Evolutionary conservation across 2,329 filamentous ascomycete genomes (phyloP).

Genomic region (Cercospora zeina): DNA sequence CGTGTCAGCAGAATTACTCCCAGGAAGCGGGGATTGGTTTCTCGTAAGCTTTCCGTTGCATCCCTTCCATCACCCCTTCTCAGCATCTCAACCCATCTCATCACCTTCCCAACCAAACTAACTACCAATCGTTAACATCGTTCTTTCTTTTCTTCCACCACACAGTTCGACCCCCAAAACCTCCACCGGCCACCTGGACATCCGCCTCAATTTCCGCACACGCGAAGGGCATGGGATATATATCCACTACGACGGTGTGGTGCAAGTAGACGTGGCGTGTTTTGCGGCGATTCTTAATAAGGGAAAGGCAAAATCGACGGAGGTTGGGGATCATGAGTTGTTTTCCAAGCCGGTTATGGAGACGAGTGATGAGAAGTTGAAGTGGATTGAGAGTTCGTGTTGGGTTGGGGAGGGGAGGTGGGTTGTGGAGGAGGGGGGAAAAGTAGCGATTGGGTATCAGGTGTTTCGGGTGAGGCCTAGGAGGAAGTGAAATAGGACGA

Average conservation of each 20-base stretch:
- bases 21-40: conserved; percentile 16
- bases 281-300: conserved; percentile 4
- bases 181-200: conserved; percentile 11
- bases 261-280: conserved; percentile 13
- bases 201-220: conserved; percentile 17
- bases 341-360: conserved; percentile 18
- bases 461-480: conserved; percentile 11
- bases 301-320: conserved; percentile 14
- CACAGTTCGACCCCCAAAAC: conserved; percentile 15
- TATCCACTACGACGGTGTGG: conserved; percentile 14
- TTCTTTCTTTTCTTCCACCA: not conserved
- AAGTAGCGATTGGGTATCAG: conserved; percentile 17
- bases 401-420: conserved; percentile 19
- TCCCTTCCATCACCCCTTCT: no score
- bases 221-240: conserved; percentile 6
- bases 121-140: no score
- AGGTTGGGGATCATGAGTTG: conserved; percentile 18
- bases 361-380: conserved; percentile 10
- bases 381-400: conserved; percentile 16
- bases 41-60: not conserved
- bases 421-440: conserved; percentile 2
- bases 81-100: no score
- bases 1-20: conserved; percentile 11
- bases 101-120: no score
- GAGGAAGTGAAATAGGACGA: not conserved